These are phyloP conservation scores for Trichoderma cornu-damae DNA, from an alignment of 2,329 filamentous ascomycete species.

Conservation along the genomic window DNA sequence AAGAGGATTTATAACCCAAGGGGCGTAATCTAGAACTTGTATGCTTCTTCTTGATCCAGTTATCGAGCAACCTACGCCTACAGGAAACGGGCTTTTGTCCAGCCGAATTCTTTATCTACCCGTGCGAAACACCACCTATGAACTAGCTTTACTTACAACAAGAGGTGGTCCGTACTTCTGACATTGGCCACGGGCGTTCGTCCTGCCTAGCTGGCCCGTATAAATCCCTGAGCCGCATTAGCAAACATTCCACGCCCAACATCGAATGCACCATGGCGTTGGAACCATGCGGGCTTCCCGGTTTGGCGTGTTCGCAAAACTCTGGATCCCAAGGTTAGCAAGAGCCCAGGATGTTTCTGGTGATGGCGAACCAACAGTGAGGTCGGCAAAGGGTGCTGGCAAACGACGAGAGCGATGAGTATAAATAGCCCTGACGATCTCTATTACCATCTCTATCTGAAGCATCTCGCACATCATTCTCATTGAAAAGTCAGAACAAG, in stretches of 20 bases:
- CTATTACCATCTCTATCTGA: background rate
- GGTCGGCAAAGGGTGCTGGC: background rate
- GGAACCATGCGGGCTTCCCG: conserved; percentile 7
- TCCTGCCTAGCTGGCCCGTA: background rate
- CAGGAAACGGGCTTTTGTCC: background rate
- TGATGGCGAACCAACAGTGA: background rate
- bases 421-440: conserved; percentile 11
- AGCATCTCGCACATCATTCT: background rate
- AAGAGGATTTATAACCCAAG: background rate
- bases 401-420: background rate
- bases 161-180: background rate
- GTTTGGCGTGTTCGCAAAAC: background rate
- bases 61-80: background rate
- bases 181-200: background rate
- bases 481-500: background rate
- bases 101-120: background rate
- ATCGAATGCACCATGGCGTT: background rate
- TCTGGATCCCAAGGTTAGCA: background rate
- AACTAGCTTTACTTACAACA: background rate
- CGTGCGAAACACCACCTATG: conserved; percentile 11
- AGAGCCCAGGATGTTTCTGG: background rate
- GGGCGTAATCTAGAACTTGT: background rate
- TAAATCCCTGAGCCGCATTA: background rate
- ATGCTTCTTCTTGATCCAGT: conserved; percentile 1
- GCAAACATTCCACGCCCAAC: conserved; percentile 11